Conservation (phyloP, 257 asterid species). For the Nicotiana undulata region DNA sequence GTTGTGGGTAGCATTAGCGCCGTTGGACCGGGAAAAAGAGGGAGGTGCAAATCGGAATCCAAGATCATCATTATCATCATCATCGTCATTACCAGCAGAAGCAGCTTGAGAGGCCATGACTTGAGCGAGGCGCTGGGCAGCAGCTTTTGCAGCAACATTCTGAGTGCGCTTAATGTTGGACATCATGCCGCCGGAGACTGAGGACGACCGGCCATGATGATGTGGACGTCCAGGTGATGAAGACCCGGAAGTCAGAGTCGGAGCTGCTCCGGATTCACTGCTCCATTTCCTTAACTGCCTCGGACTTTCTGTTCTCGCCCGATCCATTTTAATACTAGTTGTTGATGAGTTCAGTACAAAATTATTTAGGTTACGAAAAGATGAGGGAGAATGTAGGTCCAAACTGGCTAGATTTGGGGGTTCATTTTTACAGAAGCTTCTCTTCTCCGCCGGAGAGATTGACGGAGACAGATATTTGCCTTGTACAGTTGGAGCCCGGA, state of each 20-base stretch:
- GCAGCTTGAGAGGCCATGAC: slow-evolving; percentile 97
- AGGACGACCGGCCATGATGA: slow-evolving; percentile 60
- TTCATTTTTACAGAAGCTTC: not conserved
- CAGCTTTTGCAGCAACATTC: slow-evolving; percentile 96
- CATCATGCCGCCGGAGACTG: slow-evolving; percentile 48
- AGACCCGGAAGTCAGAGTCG: not conserved
- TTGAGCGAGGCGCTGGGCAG: slow-evolving; percentile 98
- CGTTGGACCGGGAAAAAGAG: slow-evolving; percentile 48
- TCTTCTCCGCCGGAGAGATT: slow-evolving; percentile 1
- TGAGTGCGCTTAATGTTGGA: slow-evolving; percentile 91
- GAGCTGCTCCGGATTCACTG: slow-evolving; percentile 44
- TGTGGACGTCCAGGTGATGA: slow-evolving; percentile 36
- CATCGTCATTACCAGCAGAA: slow-evolving; percentile 40
- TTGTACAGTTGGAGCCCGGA: not conserved
- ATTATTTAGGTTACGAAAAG: not conserved
- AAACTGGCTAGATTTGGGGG: not conserved
- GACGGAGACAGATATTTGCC: not conserved
- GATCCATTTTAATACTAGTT: not conserved
- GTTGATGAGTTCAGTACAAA: not conserved
- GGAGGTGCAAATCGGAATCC: slow-evolving; percentile 68
- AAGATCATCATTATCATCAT: slow-evolving; percentile 44
- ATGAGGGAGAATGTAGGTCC: not conserved
- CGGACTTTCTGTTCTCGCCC: slow-evolving; percentile 20
- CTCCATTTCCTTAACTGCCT: slow-evolving; percentile 59
- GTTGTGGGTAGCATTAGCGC: slow-evolving; percentile 14